Conservation (phyloP, 2,329 filamentous ascomycete genomes). For the Pyricularia pennisetigena region DNA sequence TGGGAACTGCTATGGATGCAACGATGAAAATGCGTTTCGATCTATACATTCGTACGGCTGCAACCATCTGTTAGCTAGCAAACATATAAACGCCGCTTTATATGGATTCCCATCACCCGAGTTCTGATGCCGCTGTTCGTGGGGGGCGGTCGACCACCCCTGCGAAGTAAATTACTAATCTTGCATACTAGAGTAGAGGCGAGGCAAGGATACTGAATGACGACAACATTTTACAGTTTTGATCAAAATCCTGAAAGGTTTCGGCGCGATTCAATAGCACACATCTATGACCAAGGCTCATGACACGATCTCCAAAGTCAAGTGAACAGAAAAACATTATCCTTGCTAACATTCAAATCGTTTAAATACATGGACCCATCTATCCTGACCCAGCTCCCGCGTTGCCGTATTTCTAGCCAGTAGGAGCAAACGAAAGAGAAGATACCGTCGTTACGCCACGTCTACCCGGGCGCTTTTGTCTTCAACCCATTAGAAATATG, state of each 20-base stretch:
- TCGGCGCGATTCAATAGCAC: not conserved
- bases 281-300: not conserved
- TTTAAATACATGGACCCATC: conserved; percentile 1
- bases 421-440: conserved; percentile 1
- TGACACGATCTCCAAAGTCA: not conserved
- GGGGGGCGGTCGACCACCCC: not conserved
- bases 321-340: conserved; percentile 1
- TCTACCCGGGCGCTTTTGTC: conserved; percentile 1
- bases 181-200: not conserved
- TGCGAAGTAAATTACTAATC: not conserved
- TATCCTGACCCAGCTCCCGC: not conserved
- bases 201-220: not conserved
- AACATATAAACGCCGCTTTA: not conserved
- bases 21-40: not conserved
- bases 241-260: not conserved
- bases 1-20: not conserved
- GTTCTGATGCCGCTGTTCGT: not conserved
- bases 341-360: conserved; percentile 1
- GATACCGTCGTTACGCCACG: not conserved
- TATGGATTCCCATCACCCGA: not conserved
- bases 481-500: not conserved
- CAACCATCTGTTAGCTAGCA: not conserved
- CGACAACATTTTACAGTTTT: not conserved
- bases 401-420: conserved; percentile 1
- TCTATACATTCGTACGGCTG: not conserved